Conservation (phyloP, 2,329 filamentous ascomycete genomes). For the Chaetomium strumarium region DNA sequence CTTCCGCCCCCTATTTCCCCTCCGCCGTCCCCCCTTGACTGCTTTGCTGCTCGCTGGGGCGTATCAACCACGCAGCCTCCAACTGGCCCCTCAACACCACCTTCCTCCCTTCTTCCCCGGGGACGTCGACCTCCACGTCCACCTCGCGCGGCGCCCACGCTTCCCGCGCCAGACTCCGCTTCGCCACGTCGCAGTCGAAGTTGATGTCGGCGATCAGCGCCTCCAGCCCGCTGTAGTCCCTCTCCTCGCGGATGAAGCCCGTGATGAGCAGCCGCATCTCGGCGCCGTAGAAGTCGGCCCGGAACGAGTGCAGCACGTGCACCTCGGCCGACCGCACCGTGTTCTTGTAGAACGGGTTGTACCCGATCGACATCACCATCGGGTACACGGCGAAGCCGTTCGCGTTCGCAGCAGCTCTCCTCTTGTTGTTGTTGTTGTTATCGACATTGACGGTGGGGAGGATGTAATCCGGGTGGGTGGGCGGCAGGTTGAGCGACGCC, state of each 20-base stretch:
- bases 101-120: background rate
- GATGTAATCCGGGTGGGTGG: constrained; percentile 38
- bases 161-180: constrained; percentile 61
- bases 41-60: constrained; percentile 16
- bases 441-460: background rate
- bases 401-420: background rate
- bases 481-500: constrained; percentile 62
- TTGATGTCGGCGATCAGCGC: constrained; percentile 82
- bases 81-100: constrained; percentile 27
- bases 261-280: constrained; percentile 74
- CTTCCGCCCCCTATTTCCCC: constrained; percentile 4
- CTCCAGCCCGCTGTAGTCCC: constrained; percentile 79
- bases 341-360: constrained; percentile 98
- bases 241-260: constrained; percentile 84
- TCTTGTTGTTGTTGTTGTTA: background rate
- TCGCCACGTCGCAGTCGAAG: constrained; percentile 79
- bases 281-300: constrained; percentile 75
- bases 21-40: background rate
- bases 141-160: constrained; percentile 49
- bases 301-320: constrained; percentile 75
- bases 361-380: constrained; percentile 92
- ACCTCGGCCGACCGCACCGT: constrained; percentile 80
- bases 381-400: constrained; percentile 51
- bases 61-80: constrained; percentile 37
- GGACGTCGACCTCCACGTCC: constrained; percentile 22